A percentile compares a stretch with the other conserved stretches of the same genome.
phyloP scores from a whole-genome alignment of 345 rosid genomes.

The Anacardium occidentale region DNA sequence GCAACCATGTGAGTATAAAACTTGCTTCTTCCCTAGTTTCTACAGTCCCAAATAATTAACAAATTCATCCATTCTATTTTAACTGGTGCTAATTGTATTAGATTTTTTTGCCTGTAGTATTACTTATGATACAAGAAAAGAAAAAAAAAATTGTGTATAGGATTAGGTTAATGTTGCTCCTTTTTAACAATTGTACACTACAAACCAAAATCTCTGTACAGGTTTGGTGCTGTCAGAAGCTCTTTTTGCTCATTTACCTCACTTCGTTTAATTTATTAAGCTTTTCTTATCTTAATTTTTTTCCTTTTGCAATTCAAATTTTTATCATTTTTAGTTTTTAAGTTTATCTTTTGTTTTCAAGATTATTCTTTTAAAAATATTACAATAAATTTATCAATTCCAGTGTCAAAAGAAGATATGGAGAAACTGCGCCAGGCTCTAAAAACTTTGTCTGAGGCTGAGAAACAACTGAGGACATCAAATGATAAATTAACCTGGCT shows the following conservation, averaged over 20 bases:
- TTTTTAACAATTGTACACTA: not conserved
- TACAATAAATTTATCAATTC: slow-evolving; percentile 23
- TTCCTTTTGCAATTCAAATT: not conserved
- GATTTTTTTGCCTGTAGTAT: not conserved
- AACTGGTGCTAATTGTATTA: not conserved
- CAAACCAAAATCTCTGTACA: not conserved
- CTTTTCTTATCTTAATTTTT: not conserved
- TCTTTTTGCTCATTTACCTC: not conserved
- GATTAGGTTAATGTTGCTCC: not conserved
- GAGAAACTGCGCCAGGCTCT: slow-evolving; percentile 90
- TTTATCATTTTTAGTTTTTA: not conserved
- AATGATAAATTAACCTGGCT: slow-evolving; percentile 95
- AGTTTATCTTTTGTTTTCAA: slow-evolving; percentile 2
- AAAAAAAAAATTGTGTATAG: not conserved
- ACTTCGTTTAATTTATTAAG: not conserved
- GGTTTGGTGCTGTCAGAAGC: not conserved
- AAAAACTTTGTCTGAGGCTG: slow-evolving; percentile 92
- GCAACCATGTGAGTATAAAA: slow-evolving; percentile 66
- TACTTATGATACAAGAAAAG: not conserved
- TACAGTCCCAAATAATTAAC: not conserved
- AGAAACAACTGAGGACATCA: slow-evolving; percentile 88
- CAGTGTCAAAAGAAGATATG: slow-evolving; percentile 93
- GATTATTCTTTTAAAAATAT: slow-evolving; percentile 16
- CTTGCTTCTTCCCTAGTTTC: slow-evolving; percentile 4
- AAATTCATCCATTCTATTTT: slow-evolving; percentile 10